Evolutionary conservation across 176 grass and related monocot genomes (phyloP).

Genomic region (Oryza nivara): DNA sequence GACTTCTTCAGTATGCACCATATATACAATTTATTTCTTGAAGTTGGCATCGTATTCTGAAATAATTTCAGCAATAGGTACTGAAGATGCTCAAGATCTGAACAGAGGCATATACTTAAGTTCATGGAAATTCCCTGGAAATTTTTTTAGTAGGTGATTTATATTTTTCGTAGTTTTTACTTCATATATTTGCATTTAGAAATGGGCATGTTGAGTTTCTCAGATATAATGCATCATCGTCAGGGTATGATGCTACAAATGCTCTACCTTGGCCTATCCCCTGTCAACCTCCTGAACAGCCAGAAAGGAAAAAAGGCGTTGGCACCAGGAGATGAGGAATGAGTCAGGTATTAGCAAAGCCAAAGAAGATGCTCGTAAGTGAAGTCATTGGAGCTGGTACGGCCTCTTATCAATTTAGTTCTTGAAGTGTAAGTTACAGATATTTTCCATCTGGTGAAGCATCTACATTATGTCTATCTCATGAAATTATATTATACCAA

Average conservation of each 20-base stretch:
- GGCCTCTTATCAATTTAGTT: not conserved
- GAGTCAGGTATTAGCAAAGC: constrained; percentile 2
- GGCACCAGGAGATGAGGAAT: not conserved
- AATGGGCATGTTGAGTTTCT: constrained; percentile 15
- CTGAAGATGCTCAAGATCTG: constrained; percentile 27
- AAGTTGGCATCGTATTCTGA: constrained; percentile 40
- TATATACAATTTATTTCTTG: constrained; percentile 34
- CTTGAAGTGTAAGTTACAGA: not conserved
- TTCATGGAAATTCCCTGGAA: not conserved
- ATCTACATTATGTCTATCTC: not conserved
- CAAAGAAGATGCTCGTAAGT: not conserved
- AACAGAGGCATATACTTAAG: constrained; percentile 40
- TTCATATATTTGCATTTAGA: constrained; percentile 16
- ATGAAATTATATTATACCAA: not conserved
- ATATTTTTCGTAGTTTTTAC: constrained; percentile 12
- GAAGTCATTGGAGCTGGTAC: not conserved
- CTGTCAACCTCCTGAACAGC: not conserved
- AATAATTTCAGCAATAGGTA: constrained; percentile 61
- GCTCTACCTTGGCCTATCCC: not conserved
- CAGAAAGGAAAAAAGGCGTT: constrained; percentile 19
- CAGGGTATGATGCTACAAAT: constrained; percentile 18
- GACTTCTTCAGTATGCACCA: constrained; percentile 18
- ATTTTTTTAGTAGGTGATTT: constrained; percentile 28
- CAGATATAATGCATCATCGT: constrained; percentile 27
- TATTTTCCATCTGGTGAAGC: constrained; percentile 1